Conservation (phyloP, 1,284 basidiomycete genomes). For the Ustilago bromivora region DNA sequence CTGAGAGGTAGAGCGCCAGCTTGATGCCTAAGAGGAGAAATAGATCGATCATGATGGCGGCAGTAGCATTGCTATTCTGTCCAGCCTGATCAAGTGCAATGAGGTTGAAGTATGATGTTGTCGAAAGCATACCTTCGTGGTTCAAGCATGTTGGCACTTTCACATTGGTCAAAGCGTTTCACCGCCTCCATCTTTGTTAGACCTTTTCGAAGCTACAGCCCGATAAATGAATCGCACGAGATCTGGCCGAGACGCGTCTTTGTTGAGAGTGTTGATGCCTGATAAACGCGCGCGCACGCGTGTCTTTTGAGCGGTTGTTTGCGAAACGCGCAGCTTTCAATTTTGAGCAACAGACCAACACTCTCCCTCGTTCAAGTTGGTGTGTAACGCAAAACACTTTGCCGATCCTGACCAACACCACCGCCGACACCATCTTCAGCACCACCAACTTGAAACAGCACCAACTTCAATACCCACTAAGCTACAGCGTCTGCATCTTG, state of each 20-base stretch:
- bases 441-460: not conserved
- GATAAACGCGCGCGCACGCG: not conserved
- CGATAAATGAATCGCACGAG: not conserved
- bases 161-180: not conserved
- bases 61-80: constrained; percentile 13
- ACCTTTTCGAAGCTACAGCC: not conserved
- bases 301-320: not conserved
- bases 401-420: not conserved
- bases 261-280: not conserved
- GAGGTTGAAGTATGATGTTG: not conserved
- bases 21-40: constrained; percentile 45
- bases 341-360: constrained; percentile 2
- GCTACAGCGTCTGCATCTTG: not conserved
- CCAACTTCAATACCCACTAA: not conserved
- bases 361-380: not conserved
- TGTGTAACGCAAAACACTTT: constrained; percentile 3
- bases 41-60: constrained; percentile 28
- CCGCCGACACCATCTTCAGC: not conserved
- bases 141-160: not conserved
- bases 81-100: not conserved
- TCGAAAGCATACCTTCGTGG: not conserved
- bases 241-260: not conserved
- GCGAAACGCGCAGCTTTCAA: constrained; percentile 1
- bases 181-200: constrained; percentile 2
- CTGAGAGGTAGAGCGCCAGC: constrained; percentile 39